These are phyloP conservation scores for Lepidopterella palustris DNA, from an alignment of 495 filamentous ascomycete genomes.

Conservation along the genomic window DNA sequence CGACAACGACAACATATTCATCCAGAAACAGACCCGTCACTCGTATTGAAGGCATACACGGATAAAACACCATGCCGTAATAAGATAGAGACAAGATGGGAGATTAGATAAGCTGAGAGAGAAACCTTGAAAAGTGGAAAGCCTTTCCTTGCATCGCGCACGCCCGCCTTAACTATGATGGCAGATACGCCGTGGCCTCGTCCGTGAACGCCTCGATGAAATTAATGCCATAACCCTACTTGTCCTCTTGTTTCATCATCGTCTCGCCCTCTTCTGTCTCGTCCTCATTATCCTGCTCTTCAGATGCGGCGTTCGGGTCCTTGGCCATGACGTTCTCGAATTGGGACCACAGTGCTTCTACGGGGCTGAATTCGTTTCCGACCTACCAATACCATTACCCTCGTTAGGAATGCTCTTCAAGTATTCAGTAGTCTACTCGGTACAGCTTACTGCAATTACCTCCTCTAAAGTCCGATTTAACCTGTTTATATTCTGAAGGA, in stretches of 20 bases:
- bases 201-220: background rate
- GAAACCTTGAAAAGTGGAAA: too few relatives aligned
- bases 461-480: conserved; percentile 88
- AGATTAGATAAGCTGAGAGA: too few relatives aligned
- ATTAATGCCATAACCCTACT: background rate
- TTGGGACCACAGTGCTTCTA: conserved; percentile 92
- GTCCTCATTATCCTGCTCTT: conserved; percentile 31
- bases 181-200: background rate
- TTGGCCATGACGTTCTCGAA: conserved; percentile 95
- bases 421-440: conserved; percentile 26
- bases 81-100: too few relatives aligned
- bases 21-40: too few relatives aligned
- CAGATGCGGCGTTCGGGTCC: conserved; percentile 40
- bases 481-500: conserved; percentile 93
- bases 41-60: too few relatives aligned
- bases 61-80: too few relatives aligned
- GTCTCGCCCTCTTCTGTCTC: conserved; percentile 14
- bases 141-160: too few relatives aligned
- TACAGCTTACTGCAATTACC: conserved; percentile 54
- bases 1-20: too few relatives aligned
- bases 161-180: too few relatives aligned
- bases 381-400: conserved; percentile 47
- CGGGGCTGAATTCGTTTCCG: conserved; percentile 93
- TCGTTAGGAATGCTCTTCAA: background rate
- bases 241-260: conserved; percentile 13